Evolutionary conservation across 2,329 filamentous ascomycete genomes (phyloP), one percentile per base, ranked within the genome.

Genomic region (Dothistroma septosporum): DNA sequence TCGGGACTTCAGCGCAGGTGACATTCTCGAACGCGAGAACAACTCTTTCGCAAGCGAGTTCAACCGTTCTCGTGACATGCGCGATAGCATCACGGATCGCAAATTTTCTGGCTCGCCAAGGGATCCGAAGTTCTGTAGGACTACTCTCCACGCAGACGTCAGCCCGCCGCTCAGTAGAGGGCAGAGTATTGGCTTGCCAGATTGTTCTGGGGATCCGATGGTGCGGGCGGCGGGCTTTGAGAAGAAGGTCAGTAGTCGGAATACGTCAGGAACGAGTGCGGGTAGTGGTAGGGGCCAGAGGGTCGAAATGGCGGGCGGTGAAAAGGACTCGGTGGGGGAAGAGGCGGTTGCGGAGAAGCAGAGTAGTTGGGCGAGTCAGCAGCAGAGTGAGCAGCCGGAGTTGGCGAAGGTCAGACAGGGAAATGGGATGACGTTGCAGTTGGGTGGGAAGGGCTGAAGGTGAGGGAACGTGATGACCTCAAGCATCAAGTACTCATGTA

Each of bases 191-290:
- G 55, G 55, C 24, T 33, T 57, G 7, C 41, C 44, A 19, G 55
- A 57, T 19, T 57, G 55, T 31, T 57, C 55, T 24, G 22, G 49
- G 22, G 28, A 35, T 48, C 55, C 55, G 1, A 57, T 21, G 44
- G 55, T 57, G 4, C 32, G 14, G 16, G 55, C 55, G 6, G 55
- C 55, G 10, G 44, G 41, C 2, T 49, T 33, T 24, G 55, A 57
- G 55, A 55, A 55, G 35, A 46, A 55, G 41, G 21, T 47, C 12
- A 47, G 37, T 19, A 44, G 41, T 44, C 41, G 41, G 14, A 44
- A 8, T 44, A 9, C 14, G 8, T 16, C 41, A 8, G 41, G 41
- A 2, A 19, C 14, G 1, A 44, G 14, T 5, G 16, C 41, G 41
- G n/a, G n/a, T 33, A 12, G 21, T n/a, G 11, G 52, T 37, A 12